A percentile compares a stretch with the other conserved stretches of the same genome.
phyloP scores from a whole-genome alignment of 2,329 filamentous ascomycete genomes.

The Alternaria angustiovoidea region DNA sequence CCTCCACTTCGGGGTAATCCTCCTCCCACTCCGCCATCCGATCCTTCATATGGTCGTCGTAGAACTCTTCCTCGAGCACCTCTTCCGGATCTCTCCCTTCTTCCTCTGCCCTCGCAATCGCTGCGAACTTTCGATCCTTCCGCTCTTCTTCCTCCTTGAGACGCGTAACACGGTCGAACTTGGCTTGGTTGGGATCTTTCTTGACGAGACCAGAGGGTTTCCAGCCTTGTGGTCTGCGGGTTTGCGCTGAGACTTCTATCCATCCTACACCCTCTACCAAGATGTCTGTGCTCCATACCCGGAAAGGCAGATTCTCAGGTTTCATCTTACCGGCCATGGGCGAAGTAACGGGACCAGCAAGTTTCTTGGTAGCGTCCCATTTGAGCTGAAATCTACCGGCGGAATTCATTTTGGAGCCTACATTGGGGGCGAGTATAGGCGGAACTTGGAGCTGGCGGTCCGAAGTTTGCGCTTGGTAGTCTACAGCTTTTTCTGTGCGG shows the following conservation, averaged over 20 bases:
- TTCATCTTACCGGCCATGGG: conserved; percentile 69
- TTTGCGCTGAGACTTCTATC: conserved; percentile 86
- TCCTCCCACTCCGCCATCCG: conserved; percentile 26
- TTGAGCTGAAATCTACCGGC: conserved; percentile 79
- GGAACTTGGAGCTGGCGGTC: conserved; percentile 68
- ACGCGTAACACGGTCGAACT: conserved; percentile 20
- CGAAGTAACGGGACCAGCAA: conserved; percentile 76
- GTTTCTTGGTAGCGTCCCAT: conserved; percentile 83
- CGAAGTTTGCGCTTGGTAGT: conserved; percentile 67
- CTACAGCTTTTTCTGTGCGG: conserved; percentile 78
- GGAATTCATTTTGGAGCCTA: conserved; percentile 45
- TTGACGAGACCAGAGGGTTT: conserved; percentile 56
- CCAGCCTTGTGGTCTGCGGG: conserved; percentile 61
- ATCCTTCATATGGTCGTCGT: conserved; percentile 23
- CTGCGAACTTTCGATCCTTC: conserved; percentile 29
- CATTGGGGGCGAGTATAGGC: conserved; percentile 63
- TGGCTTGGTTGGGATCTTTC: conserved; percentile 50
- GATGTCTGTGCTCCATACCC: conserved; percentile 81
- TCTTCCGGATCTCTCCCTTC: conserved; percentile 29
- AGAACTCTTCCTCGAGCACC: conserved; percentile 46
- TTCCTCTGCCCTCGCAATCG: conserved; percentile 17
- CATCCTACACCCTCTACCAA: conserved; percentile 93
- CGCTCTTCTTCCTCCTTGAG: conserved; percentile 20
- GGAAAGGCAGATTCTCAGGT: conserved; percentile 77
- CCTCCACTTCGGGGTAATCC: conserved; percentile 75